Conservation (phyloP, 768 basidiomycete genomes). For the Mycena olivaceomarginata region DNA sequence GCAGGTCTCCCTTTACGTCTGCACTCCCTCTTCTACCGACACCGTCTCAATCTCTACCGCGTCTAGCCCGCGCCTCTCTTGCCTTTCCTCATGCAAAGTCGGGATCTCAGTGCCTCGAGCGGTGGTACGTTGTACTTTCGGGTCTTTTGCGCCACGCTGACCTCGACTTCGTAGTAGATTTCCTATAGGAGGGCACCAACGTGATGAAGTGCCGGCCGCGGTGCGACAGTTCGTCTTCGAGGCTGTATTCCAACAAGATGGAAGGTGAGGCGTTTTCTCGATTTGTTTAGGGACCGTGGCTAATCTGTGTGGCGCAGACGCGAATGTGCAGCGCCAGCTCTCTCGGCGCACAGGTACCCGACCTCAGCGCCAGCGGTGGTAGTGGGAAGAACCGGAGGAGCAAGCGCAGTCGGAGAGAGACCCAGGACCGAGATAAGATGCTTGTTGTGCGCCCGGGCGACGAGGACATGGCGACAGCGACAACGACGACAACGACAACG, state of each 20-base stretch:
- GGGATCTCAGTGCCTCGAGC: no score
- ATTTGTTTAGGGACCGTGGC: not conserved
- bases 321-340: slow-evolving; percentile 9
- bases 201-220: slow-evolving; percentile 20
- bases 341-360: slow-evolving; percentile 34
- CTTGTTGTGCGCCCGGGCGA: slow-evolving; percentile 39
- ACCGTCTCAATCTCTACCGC: no score
- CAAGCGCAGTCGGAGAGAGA: slow-evolving; percentile 15
- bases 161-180: not conserved
- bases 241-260: not conserved
- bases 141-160: not conserved
- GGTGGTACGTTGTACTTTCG: not conserved
- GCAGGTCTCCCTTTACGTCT: no score
- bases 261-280: not conserved
- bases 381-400: slow-evolving; percentile 17
- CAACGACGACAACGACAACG: no score
- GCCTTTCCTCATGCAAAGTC: no score
- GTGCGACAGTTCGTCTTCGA: slow-evolving; percentile 31
- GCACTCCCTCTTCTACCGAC: no score
- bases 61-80: no score
- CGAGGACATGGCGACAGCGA: slow-evolving; percentile 22
- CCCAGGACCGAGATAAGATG: slow-evolving; percentile 28
- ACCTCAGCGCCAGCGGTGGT: slow-evolving; percentile 32
- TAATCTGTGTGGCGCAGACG: not conserved
- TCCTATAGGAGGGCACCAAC: not conserved